Conservation (phyloP, 1,284 basidiomycete genomes). For the Somion occarium region DNA sequence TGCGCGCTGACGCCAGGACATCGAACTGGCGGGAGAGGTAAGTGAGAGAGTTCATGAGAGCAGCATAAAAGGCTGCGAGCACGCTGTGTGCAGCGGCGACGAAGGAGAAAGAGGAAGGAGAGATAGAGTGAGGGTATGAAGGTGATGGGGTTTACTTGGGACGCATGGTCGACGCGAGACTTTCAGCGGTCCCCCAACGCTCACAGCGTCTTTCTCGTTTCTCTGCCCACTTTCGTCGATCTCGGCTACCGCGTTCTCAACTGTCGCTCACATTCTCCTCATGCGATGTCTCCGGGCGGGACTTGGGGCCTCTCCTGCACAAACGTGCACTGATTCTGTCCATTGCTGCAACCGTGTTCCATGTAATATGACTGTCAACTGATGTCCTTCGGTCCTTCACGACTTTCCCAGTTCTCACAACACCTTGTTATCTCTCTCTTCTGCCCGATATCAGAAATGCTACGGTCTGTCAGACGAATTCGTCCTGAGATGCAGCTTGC, state of each 20-base stretch:
- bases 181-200: not conserved
- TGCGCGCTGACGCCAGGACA: constrained; percentile 28
- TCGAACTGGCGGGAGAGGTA: constrained; percentile 33
- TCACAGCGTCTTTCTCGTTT: not conserved
- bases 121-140: not conserved
- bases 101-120: not conserved
- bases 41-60: constrained; percentile 30
- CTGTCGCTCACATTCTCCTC: not conserved
- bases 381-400: no score
- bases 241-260: not conserved
- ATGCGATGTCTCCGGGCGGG: not conserved
- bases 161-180: not conserved
- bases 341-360: no score
- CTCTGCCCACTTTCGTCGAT: not conserved
- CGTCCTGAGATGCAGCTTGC: no score
- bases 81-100: not conserved
- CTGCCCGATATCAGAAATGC: no score
- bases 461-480: no score
- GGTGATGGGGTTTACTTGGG: not conserved
- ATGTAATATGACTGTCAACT: no score
- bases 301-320: no score
- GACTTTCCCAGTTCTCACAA: no score
- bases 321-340: no score
- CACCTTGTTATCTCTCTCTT: no score
- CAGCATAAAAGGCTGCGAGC: not conserved